Conservation (phyloP, 345 rosid species). For the Melaleuca quinquenervia region DNA sequence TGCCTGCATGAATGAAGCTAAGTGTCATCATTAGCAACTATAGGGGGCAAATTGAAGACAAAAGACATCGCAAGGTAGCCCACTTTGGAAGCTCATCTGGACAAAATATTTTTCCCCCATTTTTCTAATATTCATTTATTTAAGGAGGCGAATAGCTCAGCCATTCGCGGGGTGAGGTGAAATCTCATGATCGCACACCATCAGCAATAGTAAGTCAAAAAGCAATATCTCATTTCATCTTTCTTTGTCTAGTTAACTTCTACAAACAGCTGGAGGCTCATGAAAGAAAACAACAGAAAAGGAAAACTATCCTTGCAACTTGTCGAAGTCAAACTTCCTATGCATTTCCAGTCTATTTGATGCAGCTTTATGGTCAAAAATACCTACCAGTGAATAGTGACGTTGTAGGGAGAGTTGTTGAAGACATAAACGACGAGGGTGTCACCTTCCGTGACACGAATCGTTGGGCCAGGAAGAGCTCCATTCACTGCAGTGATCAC, state of each 20-base stretch:
- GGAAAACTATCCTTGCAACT: background rate
- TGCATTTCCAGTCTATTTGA: background rate
- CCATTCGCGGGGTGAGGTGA: background rate
- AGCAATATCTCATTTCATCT: background rate
- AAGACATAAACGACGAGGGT: conserved; percentile 57
- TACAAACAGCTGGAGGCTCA: background rate
- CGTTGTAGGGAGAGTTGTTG: conserved; percentile 73
- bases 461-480: conserved; percentile 65
- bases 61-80: background rate
- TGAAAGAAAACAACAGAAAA: background rate
- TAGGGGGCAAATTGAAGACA: background rate
- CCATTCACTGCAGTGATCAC: conserved; percentile 68
- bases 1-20: conserved; percentile 46
- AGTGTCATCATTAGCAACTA: background rate
- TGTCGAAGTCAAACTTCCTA: background rate
- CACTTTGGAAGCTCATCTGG: background rate
- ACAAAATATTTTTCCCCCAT: background rate
- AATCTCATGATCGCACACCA: background rate
- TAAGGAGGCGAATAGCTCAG: background rate
- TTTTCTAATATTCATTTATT: background rate
- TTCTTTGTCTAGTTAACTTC: background rate
- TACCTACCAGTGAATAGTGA: conserved; percentile 78
- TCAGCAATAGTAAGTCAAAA: background rate
- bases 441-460: conserved; percentile 63
- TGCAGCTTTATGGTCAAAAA: background rate